A percentile compares a stretch with the other conserved stretches of the same genome.
Evolutionary conservation across 2,329 filamentous ascomycete species (phyloP).

Genomic region (Lachnellula suecica): DNA sequence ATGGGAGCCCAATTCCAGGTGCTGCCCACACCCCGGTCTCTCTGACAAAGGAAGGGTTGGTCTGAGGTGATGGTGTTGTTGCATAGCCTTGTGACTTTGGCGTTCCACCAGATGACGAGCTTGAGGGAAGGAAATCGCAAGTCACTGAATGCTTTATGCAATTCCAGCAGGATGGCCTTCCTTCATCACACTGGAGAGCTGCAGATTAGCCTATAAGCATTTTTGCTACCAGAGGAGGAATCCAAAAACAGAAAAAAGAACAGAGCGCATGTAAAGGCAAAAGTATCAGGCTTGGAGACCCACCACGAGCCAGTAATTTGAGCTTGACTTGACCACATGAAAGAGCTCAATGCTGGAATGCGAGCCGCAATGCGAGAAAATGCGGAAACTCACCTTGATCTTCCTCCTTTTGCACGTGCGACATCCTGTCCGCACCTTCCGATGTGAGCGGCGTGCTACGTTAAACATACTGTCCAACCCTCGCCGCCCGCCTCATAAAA

Average conservation of each 20-base stretch:
- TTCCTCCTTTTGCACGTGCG: slow-evolving; percentile 8
- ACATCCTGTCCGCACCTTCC: slow-evolving; percentile 4
- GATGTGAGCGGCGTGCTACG: slow-evolving; percentile 3
- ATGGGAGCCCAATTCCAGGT: not conserved
- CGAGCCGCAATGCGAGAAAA: no score
- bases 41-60: not conserved
- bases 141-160: slow-evolving; percentile 38
- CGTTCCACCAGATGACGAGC: slow-evolving; percentile 1
- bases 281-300: no score
- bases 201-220: no score
- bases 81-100: not conserved
- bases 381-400: slow-evolving; percentile 2
- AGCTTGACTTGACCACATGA: not conserved
- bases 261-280: not conserved
- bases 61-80: not conserved
- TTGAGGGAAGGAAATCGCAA: slow-evolving; percentile 31
- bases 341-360: no score
- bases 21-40: slow-evolving; percentile 1
- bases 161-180: slow-evolving; percentile 37
- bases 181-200: slow-evolving; percentile 38
- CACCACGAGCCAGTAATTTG: no score
- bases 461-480: not conserved
- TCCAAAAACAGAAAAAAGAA: no score
- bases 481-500: not conserved
- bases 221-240: no score